Conservation (phyloP, 169 alveolate species). For the Cryptosporidium ryanae region DNA sequence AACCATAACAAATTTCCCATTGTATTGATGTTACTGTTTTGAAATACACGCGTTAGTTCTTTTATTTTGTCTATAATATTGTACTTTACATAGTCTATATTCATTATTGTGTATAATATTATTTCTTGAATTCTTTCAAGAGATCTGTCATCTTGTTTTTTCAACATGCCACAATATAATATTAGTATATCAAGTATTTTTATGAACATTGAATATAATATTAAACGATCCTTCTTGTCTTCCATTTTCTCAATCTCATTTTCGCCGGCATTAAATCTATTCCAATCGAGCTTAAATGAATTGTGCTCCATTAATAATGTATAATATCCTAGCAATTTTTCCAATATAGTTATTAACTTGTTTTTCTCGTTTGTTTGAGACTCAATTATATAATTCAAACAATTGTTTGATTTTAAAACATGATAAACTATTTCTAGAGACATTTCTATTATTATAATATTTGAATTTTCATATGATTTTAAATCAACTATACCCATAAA, state of each 20-base stretch:
- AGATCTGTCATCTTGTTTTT: background rate
- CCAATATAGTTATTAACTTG: background rate
- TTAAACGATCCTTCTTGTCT: background rate
- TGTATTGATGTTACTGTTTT: background rate
- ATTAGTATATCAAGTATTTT: slow-evolving; percentile 4
- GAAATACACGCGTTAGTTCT: background rate
- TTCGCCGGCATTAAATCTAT: background rate
- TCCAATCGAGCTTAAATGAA: slow-evolving; percentile 8
- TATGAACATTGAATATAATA: background rate
- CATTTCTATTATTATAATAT: slow-evolving; percentile 13
- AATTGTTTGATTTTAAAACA: slow-evolving; percentile 28
- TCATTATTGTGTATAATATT: background rate
- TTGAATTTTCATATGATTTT: background rate
- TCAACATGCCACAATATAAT: background rate
- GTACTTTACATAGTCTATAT: slow-evolving; percentile 10
- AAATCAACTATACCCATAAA: slow-evolving; percentile 16
- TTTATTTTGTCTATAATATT: slow-evolving; percentile 8
- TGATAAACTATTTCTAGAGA: slow-evolving; percentile 50
- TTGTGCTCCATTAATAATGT: slow-evolving; percentile 12
- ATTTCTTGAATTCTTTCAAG: slow-evolving; percentile 25
- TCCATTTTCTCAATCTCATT: background rate
- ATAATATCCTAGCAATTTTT: slow-evolving; percentile 40
- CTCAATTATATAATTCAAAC: slow-evolving; percentile 45
- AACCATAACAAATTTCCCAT: slow-evolving; percentile 7
- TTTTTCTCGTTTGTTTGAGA: slow-evolving; percentile 1